Evolutionary conservation across 2,329 filamentous ascomycete genomes (phyloP).

Genomic region (Aulographum hederae): DNA sequence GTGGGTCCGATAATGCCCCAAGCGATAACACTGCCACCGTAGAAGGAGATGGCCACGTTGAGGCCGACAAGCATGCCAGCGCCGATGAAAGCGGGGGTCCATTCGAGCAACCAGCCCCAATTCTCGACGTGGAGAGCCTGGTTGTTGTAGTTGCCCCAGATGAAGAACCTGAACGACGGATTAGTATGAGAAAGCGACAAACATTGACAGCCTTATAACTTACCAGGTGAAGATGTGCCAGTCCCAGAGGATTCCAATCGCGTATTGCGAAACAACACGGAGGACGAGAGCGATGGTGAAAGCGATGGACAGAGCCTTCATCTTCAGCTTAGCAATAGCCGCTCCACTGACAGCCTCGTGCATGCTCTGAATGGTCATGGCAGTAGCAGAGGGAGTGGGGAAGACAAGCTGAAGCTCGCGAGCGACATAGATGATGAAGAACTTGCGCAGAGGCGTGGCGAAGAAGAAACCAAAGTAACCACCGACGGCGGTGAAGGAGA

Average conservation of each 20-base stretch:
- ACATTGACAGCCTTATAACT: no score
- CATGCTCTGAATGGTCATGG: conserved; percentile 45
- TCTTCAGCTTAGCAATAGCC: conserved; percentile 34
- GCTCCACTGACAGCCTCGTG: conserved; percentile 36
- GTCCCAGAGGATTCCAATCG: conserved; percentile 40
- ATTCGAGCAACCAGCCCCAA: conserved; percentile 44
- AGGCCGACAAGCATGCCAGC: conserved; percentile 39
- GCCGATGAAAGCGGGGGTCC: conserved; percentile 42
- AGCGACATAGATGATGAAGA: conserved; percentile 49
- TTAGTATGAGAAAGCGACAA: conserved; percentile 1
- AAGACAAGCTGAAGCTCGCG: conserved; percentile 41
- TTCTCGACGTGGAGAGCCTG: conserved; percentile 34
- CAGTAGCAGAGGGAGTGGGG: conserved; percentile 40
- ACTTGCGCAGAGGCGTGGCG: conserved; percentile 43
- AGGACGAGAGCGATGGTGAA: conserved; percentile 33
- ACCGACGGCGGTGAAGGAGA: conserved; percentile 42
- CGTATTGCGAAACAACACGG: conserved; percentile 40
- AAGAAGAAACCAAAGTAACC: conserved; percentile 48
- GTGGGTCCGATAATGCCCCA: conserved; percentile 39
- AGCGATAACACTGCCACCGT: conserved; percentile 34
- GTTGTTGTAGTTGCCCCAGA: conserved; percentile 34
- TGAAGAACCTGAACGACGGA: no score
- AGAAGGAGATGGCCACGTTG: conserved; percentile 40
- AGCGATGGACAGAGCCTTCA: conserved; percentile 33
- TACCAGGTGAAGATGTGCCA: conserved; percentile 36